These are phyloP conservation scores for Halteria grandinella DNA, from an alignment of 73 alveolate species.

Conservation along the genomic window DNA sequence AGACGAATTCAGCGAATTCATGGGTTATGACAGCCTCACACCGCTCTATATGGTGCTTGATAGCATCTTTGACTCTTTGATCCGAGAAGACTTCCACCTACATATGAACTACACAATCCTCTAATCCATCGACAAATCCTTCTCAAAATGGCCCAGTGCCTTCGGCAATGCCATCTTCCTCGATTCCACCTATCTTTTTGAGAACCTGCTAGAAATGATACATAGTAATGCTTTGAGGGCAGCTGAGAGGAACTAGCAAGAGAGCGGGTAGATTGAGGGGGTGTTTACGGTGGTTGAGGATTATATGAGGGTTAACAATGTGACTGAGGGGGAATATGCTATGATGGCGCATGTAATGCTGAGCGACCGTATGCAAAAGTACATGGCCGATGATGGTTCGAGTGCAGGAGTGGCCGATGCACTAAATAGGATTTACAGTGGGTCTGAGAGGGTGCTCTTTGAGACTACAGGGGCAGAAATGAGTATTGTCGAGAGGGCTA, in stretches of 20 bases:
- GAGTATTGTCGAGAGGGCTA: slow-evolving; percentile 13
- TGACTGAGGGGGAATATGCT: too few relatives aligned
- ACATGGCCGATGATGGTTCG: neutral
- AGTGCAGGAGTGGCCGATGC: neutral
- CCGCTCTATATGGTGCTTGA: neutral
- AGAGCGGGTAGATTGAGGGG: neutral
- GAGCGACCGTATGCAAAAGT: neutral
- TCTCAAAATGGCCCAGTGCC: slow-evolving; percentile 79
- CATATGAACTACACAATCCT: slow-evolving; percentile 64
- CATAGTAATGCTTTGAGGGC: neutral
- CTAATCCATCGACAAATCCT: slow-evolving; percentile 37
- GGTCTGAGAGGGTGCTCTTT: too few relatives aligned
- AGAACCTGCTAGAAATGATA: slow-evolving; percentile 50
- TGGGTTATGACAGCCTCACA: neutral
- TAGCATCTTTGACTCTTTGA: neutral
- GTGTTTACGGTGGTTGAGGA: too few relatives aligned
- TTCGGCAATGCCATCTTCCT: slow-evolving; percentile 73
- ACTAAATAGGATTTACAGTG: too few relatives aligned
- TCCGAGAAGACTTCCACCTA: slow-evolving; percentile 34
- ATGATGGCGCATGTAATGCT: neutral
- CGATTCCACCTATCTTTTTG: slow-evolving; percentile 62
- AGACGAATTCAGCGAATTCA: neutral
- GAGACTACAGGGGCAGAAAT: neutral
- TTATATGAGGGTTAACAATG: too few relatives aligned
- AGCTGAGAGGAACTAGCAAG: neutral